These are phyloP conservation scores for Bruguiera hainesii DNA, from an alignment of 441 rosid genomes.

Conservation along the genomic window DNA sequence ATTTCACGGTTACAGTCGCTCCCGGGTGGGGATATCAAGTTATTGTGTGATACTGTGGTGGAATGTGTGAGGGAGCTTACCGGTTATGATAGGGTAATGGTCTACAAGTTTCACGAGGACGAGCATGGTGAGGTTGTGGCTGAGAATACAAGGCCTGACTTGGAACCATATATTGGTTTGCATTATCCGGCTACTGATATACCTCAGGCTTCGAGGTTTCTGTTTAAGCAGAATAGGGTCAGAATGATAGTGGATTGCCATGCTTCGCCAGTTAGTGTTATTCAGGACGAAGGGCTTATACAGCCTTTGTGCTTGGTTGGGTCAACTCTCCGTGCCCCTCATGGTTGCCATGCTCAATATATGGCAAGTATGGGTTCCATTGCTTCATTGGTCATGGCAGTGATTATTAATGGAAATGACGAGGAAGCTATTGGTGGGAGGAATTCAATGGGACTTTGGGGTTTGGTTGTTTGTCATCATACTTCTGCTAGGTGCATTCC, in stretches of 20 bases:
- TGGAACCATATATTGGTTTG: slow-evolving; percentile 85
- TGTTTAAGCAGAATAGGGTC: slow-evolving; percentile 91
- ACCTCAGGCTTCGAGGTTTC: slow-evolving; percentile 92
- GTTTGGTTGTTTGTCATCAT: slow-evolving; percentile 96
- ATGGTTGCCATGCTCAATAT: slow-evolving; percentile 91
- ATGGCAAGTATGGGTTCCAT: slow-evolving; percentile 93
- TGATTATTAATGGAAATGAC: slow-evolving; percentile 77
- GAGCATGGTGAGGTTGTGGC: slow-evolving; percentile 98
- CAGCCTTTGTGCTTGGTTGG: slow-evolving; percentile 94
- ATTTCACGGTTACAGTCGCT: slow-evolving; percentile 82
- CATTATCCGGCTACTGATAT: slow-evolving; percentile 97
- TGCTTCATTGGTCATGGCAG: slow-evolving; percentile 89
- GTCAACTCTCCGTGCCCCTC: slow-evolving; percentile 94
- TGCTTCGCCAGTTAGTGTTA: slow-evolving; percentile 50
- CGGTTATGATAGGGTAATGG: slow-evolving; percentile 92
- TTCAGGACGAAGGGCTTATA: slow-evolving; percentile 69
- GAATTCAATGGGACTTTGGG: slow-evolving; percentile 83
- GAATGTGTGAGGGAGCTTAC: slow-evolving; percentile 77
- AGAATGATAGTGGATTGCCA: slow-evolving; percentile 93
- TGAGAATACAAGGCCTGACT: slow-evolving; percentile 68
- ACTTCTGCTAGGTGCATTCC: slow-evolving; percentile 85
- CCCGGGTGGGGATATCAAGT: slow-evolving; percentile 86
- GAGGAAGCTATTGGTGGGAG: slow-evolving; percentile 67
- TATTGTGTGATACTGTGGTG: slow-evolving; percentile 87
- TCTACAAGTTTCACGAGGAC: slow-evolving; percentile 92